Percentiles rank a stretch among this genome's conserved stretches.
Conservation (phyloP, 768 basidiomycete species). For the Suillus subaureus region DNA sequence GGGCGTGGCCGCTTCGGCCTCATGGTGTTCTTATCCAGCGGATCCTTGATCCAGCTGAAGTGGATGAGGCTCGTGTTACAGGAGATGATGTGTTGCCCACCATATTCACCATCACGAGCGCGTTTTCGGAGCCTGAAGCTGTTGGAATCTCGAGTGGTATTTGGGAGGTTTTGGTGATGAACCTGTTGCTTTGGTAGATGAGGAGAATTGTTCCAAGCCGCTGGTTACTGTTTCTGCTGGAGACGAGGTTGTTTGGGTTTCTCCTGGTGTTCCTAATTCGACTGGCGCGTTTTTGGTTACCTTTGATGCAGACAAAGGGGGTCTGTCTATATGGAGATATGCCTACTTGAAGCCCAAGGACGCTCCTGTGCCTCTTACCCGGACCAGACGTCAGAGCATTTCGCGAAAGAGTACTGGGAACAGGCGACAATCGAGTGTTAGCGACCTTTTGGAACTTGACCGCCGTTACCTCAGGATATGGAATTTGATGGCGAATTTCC, state of each 20-base stretch:
- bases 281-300: conserved; percentile 59
- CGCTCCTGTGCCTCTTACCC: conserved; percentile 44
- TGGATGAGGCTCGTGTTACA: conserved; percentile 63
- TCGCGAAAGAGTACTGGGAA: conserved; percentile 43
- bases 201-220: conserved; percentile 52
- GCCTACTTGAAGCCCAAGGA: conserved; percentile 64
- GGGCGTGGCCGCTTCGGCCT: conserved; percentile 77
- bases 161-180: conserved; percentile 41
- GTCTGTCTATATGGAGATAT: conserved; percentile 74
- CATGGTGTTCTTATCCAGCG: conserved; percentile 82
- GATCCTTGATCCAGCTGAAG: conserved; percentile 65
- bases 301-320: conserved; percentile 52
- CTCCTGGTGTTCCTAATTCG: conserved; percentile 42
- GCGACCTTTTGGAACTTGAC: conserved; percentile 35
- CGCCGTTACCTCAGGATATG: conserved; percentile 40
- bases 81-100: conserved; percentile 77
- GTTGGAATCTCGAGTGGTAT: conserved; percentile 71
- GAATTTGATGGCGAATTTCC: conserved; percentile 38
- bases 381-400: conserved; percentile 23
- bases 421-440: conserved; percentile 42
- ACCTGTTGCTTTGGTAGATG: conserved; percentile 49
- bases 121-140: conserved; percentile 72
- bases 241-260: conserved; percentile 68
- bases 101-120: conserved; percentile 76
- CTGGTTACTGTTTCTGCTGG: conserved; percentile 59